phyloP scores from a whole-genome alignment of 1,284 basidiomycete species.

The Macrocystidia cucumis region DNA sequence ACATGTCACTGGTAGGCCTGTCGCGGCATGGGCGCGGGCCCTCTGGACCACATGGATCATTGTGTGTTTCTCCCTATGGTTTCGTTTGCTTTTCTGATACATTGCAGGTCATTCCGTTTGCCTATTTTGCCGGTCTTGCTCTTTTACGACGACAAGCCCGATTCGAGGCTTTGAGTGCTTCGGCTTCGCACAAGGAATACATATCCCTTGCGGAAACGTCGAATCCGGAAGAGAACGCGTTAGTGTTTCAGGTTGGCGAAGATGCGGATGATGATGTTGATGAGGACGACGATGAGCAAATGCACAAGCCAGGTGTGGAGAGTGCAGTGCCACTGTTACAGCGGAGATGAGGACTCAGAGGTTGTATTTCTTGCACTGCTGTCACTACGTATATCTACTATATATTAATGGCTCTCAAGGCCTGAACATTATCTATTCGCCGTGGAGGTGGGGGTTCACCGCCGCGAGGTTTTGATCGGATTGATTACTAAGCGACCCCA shows the following conservation, averaged over 20 bases:
- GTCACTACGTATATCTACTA: too few species aligned
- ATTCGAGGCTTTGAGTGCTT: slow-evolving; percentile 28
- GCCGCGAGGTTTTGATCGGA: too few species aligned
- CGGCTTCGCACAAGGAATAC: background rate
- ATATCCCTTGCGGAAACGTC: background rate
- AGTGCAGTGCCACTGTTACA: slow-evolving; percentile 1
- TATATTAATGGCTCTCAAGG: background rate
- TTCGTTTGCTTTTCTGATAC: slow-evolving; percentile 1
- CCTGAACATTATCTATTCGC: too few species aligned
- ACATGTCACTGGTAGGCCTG: slow-evolving; percentile 23
- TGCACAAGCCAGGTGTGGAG: background rate
- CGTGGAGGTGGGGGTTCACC: too few species aligned
- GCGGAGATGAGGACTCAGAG: background rate
- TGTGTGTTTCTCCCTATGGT: slow-evolving; percentile 21
- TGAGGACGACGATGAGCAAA: background rate
- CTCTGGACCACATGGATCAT: slow-evolving; percentile 35
- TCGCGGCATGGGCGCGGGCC: slow-evolving; percentile 26
- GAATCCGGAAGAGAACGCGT: background rate
- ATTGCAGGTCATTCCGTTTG: slow-evolving; percentile 30
- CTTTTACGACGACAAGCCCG: slow-evolving; percentile 41
- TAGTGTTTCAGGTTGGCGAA: slow-evolving; percentile 1
- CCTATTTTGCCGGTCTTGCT: slow-evolving; percentile 36
- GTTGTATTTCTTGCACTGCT: too few species aligned
- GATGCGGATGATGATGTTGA: background rate
- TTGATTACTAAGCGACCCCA: too few species aligned